Evolutionary conservation across 2,329 filamentous ascomycete genomes (phyloP), one percentile per base, ranked within the genome.

Genomic region (Achaetomium macrosporum): DNA sequence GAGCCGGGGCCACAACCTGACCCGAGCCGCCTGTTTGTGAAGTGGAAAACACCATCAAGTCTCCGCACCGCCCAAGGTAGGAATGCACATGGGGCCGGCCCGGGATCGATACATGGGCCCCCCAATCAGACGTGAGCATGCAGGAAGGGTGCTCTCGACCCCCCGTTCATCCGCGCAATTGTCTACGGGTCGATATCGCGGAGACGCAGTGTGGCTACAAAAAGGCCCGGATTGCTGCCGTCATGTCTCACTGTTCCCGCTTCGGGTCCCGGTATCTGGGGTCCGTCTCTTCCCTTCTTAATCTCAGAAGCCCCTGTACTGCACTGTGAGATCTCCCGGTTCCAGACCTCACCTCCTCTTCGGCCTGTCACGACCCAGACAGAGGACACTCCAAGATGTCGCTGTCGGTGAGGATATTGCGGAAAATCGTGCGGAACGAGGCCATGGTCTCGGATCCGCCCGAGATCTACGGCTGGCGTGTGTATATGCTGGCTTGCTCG

Each of bases 401-500:
- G 48, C 29, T 60, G 9, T 57, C 55, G 20, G 50, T 54, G 35
- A 58, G 45, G 50, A 41, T 70, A 36, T 63, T 76, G 51, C 68
- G 62, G 55, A 72, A 69, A 59, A 74, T 78, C 57, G 73, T 77
- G 57, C 72, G 71, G 61, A 78, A 78, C 65, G 75, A 87, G 62
- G 80, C 84, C 51, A 85, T 87, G 73, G 81, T 75, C 65, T 70
- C 73, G 48, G 84, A 88, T 64, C 84, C 84, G 13, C 74, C 76
- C 15, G 80, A 87, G 66, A 82, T 87, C 54, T 87, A 87, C 66
- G 82, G 82, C 62, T 87, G 84, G 83, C 77, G 83, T 48, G 82
- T 85, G 5, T 85, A 83, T 56, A 71, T 79, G 47, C 70, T 87
- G 52, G 82, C 84, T 19, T 81, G 76, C 57, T 84, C 82, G 42